These are phyloP conservation scores for Boletales sp. DNA, from an alignment of 768 basidiomycete genomes.

Conservation along the genomic window DNA sequence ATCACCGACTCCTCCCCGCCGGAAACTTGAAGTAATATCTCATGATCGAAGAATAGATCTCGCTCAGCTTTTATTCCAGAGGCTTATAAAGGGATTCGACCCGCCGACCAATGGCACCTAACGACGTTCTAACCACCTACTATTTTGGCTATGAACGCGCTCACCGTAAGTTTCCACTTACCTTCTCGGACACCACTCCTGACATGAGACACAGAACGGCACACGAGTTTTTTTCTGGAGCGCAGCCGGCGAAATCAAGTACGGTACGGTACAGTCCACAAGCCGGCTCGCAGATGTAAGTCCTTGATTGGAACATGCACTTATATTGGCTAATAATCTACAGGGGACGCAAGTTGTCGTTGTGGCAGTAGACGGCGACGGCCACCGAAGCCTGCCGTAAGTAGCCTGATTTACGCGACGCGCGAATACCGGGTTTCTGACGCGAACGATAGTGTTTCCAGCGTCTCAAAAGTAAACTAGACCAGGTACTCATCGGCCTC, in stretches of 20 bases:
- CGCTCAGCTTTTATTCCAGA: constrained; percentile 5
- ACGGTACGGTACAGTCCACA: constrained; percentile 56
- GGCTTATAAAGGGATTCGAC: constrained; percentile 23
- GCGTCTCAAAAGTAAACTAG: constrained; percentile 45
- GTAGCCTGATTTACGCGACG: constrained; percentile 20
- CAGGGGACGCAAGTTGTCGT: constrained; percentile 62
- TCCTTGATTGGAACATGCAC: constrained; percentile 1
- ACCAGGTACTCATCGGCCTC: constrained; percentile 14
- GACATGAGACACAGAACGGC: constrained; percentile 46
- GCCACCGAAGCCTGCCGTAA: constrained; percentile 54
- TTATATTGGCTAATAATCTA: constrained; percentile 9
- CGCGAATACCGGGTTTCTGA: constrained; percentile 4
- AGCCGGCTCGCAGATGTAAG: constrained; percentile 56
- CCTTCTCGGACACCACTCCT: constrained; percentile 3
- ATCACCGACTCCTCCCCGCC: constrained; percentile 30
- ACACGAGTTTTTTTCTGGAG: constrained; percentile 70
- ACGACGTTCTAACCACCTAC: constrained; percentile 26
- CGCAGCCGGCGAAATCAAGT: constrained; percentile 48
- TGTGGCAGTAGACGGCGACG: constrained; percentile 45
- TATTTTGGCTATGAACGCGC: constrained; percentile 78
- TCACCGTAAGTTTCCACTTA: constrained; percentile 44
- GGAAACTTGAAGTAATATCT: constrained; percentile 18
- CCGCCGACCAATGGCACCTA: constrained; percentile 16
- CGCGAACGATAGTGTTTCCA: constrained; percentile 36
- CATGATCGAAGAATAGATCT: constrained; percentile 18